Conservation (phyloP, 1,139 yeast species). For the Sugiyamaella neomexicana region DNA sequence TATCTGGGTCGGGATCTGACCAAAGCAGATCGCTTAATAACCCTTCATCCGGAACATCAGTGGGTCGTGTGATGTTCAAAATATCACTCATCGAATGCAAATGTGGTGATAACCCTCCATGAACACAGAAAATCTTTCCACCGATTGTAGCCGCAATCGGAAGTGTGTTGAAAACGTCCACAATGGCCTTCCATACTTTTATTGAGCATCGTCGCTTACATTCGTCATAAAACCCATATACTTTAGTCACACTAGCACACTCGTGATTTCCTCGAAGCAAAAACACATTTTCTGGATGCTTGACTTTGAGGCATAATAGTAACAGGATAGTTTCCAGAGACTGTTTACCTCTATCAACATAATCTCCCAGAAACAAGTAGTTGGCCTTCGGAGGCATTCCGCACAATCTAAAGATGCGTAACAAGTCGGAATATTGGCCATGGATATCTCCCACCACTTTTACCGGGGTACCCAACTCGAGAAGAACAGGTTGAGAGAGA, state of each 20-base stretch:
- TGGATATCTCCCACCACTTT: slow-evolving; percentile 87
- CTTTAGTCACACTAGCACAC: slow-evolving; percentile 77
- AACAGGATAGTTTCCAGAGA: slow-evolving; percentile 76
- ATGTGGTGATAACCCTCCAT: slow-evolving; percentile 85
- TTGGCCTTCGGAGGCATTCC: slow-evolving; percentile 82
- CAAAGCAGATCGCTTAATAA: slow-evolving; percentile 77
- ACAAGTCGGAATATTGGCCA: slow-evolving; percentile 76
- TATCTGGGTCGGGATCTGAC: slow-evolving; percentile 80
- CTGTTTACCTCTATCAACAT: slow-evolving; percentile 84
- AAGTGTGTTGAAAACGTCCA: slow-evolving; percentile 81
- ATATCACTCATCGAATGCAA: slow-evolving; percentile 65
- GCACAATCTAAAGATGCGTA: slow-evolving; percentile 70
- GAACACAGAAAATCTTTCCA: slow-evolving; percentile 83
- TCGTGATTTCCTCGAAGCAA: slow-evolving; percentile 86
- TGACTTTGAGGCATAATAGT: slow-evolving; percentile 71
- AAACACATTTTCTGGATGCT: slow-evolving; percentile 80
- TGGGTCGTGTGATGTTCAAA: slow-evolving; percentile 71
- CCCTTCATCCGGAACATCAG: slow-evolving; percentile 85
- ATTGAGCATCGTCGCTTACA: slow-evolving; percentile 71
- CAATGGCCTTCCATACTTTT: slow-evolving; percentile 71
- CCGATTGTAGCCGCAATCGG: slow-evolving; percentile 88
- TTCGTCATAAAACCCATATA: slow-evolving; percentile 86
- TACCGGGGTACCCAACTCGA: slow-evolving; percentile 79
- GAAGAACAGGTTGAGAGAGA: slow-evolving; percentile 71
- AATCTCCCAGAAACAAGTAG: slow-evolving; percentile 79